A percentile compares a stretch with the other conserved stretches of the same genome.
Evolutionary conservation across 2,329 filamentous ascomycete species (phyloP).

Genomic region (Amphichorda felina): DNA sequence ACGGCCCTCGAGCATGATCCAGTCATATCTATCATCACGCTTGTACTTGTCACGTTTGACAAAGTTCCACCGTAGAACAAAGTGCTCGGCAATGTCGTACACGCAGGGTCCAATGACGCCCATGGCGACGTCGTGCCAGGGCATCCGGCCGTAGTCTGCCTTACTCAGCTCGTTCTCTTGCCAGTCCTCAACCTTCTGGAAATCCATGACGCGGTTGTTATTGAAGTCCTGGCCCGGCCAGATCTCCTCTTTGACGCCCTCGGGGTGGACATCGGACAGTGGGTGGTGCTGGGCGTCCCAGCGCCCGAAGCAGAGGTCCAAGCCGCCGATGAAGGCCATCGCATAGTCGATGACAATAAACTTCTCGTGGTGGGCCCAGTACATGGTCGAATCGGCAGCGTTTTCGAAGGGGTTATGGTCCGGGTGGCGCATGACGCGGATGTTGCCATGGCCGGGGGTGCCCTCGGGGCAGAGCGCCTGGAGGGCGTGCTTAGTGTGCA

Average conservation of each 20-base stretch:
- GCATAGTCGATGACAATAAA: slow-evolving; percentile 91
- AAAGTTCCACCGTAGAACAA: slow-evolving; percentile 92
- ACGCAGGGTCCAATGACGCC: slow-evolving; percentile 80
- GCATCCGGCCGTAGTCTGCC: slow-evolving; percentile 87
- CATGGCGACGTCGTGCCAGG: slow-evolving; percentile 96
- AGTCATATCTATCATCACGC: slow-evolving; percentile 70
- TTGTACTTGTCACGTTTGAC: slow-evolving; percentile 98
- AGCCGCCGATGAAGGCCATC: slow-evolving; percentile 82
- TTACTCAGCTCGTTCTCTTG: slow-evolving; percentile 88
- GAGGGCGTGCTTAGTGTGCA: slow-evolving; percentile 82
- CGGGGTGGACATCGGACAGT: slow-evolving; percentile 78
- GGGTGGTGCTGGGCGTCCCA: slow-evolving; percentile 86
- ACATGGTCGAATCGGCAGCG: slow-evolving; percentile 89
- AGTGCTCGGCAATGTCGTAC: slow-evolving; percentile 92
- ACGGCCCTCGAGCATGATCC: slow-evolving; percentile 69
- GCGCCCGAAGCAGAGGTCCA: slow-evolving; percentile 90
- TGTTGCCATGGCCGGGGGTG: slow-evolving; percentile 74
- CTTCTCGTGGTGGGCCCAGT: slow-evolving; percentile 98
- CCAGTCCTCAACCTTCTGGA: slow-evolving; percentile 84
- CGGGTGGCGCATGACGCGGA: slow-evolving; percentile 78
- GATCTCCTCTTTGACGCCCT: slow-evolving; percentile 68
- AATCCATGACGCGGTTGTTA: slow-evolving; percentile 94
- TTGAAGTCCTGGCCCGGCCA: slow-evolving; percentile 98
- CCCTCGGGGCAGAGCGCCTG: slow-evolving; percentile 71
- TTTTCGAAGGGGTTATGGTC: slow-evolving; percentile 95